Conservation (phyloP, 768 basidiomycete genomes). For the Hericium alpestre region DNA sequence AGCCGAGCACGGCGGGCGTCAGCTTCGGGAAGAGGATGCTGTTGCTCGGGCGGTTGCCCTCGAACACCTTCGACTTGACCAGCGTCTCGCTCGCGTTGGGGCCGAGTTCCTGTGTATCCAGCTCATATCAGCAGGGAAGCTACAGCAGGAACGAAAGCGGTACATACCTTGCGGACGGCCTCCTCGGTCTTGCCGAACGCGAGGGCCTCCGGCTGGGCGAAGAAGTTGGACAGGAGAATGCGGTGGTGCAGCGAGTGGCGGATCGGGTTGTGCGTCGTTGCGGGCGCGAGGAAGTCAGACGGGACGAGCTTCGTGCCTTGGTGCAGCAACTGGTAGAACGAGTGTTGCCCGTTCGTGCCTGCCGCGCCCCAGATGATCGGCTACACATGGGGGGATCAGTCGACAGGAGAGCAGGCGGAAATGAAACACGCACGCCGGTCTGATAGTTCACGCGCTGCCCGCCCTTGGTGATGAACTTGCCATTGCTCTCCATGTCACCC, state of each 20-base stretch:
- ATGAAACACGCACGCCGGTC: constrained; percentile 63
- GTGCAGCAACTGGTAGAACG: constrained; percentile 96
- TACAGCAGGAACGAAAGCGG: not conserved
- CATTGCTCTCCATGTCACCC: constrained; percentile 99
- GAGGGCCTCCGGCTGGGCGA: constrained; percentile 94
- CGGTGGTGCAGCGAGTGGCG: constrained; percentile 83
- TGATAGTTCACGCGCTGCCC: constrained; percentile 91
- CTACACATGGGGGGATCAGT: constrained; percentile 25
- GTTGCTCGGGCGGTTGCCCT: constrained; percentile 95
- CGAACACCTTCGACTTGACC: constrained; percentile 95
- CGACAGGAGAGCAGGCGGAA: not conserved
- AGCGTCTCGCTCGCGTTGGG: constrained; percentile 68
- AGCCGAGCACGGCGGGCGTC: constrained; percentile 81
- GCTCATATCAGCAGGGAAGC: not conserved
- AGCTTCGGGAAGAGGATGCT: constrained; percentile 89
- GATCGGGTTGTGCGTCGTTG: constrained; percentile 86
- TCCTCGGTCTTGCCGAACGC: constrained; percentile 97
- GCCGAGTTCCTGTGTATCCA: constrained; percentile 37
- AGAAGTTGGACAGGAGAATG: constrained; percentile 95
- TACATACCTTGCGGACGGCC: constrained; percentile 44
- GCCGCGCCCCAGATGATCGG: constrained; percentile 99
- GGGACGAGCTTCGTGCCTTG: constrained; percentile 91
- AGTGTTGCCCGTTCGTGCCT: constrained; percentile 98
- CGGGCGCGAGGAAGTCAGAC: constrained; percentile 85
- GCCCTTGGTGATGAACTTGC: constrained; percentile 90